Evolutionary conservation across 2,329 filamentous ascomycete genomes (phyloP), one percentile per base, ranked within the genome.

Genomic region (Fusarium praegraminearum): DNA sequence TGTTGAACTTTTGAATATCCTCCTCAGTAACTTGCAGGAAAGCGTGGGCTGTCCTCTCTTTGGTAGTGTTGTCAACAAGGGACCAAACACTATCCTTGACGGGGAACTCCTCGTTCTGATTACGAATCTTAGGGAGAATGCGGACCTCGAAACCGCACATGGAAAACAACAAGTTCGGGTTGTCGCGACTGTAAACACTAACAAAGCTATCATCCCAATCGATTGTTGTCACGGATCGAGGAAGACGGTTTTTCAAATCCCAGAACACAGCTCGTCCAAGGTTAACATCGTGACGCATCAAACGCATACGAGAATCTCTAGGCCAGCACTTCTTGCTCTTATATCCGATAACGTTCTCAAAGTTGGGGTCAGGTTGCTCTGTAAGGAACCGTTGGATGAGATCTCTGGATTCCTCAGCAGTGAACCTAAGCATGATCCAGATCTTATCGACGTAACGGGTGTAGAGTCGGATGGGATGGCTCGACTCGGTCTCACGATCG

Each of bases 241-340:
- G 97, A 58, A 99, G 84, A 41, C 96, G 90, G 80, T 99, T 99
- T 87, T 99, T 98, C 79, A 99, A 82, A 78, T 99, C 95, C 96
- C 96, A 99, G 83, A 99, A 99, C 3, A 98, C 96, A 62, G 97
- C 97, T 64, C 97, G 91, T 43, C 97, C 96, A 43, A 99, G 89
- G 75, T 99, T 98, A 72, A 99, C 97, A 81, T 99, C 96, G 80
- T 99, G 96, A 68, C 96, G 90, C 96, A 99, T 99, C 75, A 99
- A 82, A 46, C 97, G 91, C 97, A 99, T 99, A 52, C 96, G 90
- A 26, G 94, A 98, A 78, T 99, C 96, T 75, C 96, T 90, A 43
- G 96, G 97, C 96, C 96, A 99, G 81, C 97, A 99, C 80, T 98
- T 99, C 85, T 99, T 99, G 82, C 97, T 99, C 84, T 93, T 94